phyloP scores from a whole-genome alignment of 2,329 filamentous ascomycete species.

The Nigrospora sphaerica region DNA sequence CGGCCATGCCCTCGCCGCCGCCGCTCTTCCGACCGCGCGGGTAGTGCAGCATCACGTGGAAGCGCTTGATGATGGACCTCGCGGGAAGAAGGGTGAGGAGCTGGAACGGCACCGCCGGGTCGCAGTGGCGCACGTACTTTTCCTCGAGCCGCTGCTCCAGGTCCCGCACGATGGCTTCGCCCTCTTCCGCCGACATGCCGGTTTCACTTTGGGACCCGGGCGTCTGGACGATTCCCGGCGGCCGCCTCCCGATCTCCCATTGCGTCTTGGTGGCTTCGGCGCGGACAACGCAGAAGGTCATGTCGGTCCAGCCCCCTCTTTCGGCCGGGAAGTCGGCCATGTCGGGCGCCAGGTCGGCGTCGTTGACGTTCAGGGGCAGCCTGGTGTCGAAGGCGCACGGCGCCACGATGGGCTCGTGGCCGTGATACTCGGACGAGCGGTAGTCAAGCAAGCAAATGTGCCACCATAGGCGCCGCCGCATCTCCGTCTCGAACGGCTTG shows the following conservation, averaged over 20 bases:
- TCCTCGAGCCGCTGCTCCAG: neutral
- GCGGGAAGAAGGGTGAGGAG: neutral
- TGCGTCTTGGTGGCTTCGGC: neutral
- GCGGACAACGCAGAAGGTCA: conserved; percentile 1
- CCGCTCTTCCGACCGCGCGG: neutral
- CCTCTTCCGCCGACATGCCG: neutral
- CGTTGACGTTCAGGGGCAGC: neutral
- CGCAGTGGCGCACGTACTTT: neutral
- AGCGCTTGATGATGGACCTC: conserved; percentile 3
- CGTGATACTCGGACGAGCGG: neutral
- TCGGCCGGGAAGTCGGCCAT: neutral
- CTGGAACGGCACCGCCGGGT: neutral
- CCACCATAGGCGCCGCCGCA: conserved; percentile 1
- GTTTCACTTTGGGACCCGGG: neutral
- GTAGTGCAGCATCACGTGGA: conserved; percentile 1
- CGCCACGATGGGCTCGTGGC: neutral
- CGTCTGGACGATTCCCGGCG: neutral
- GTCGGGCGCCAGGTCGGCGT: neutral
- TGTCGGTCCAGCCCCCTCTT: neutral
- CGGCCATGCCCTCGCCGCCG: neutral
- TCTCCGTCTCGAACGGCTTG: neutral
- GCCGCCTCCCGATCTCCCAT: neutral
- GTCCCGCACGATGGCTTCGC: neutral
- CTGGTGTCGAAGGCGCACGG: neutral
- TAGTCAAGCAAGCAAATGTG: conserved; percentile 1